Evolutionary conservation across 306 rosid genomes (phyloP), one percentile per base, ranked within the genome.

Genomic region (Begonia loranthoides): DNA sequence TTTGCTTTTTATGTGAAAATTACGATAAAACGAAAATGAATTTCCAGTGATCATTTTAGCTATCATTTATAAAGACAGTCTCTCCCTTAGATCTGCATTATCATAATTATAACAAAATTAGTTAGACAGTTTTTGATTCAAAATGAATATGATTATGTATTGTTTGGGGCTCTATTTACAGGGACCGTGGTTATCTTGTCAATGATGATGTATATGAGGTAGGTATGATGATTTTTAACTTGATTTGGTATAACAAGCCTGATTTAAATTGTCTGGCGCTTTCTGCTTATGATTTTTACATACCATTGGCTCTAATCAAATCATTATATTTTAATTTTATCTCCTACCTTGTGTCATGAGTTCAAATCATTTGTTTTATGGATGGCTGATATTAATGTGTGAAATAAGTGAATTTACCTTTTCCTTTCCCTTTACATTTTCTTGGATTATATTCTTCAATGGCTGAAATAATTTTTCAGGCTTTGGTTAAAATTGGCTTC

Each of bases 181-280:
- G 96, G 76, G 81, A 75, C 54, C 95, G 88, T 46, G 96, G 93
- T 50, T 81, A 64, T 70, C 78, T 84, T 57, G 75, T 81, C 36
- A 75, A 80, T 14, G 84, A 81, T 65, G 95, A 84, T 17, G 95
- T 88, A 43, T 66, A 74, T 40, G 70, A 84, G 93, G 95, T 88
- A 79, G 36, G 36, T 28, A 28, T 28, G 6, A 28, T 28, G 34
- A 28, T 28, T 28, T 7, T 8, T 28, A 28, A 28, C 22, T 19
- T 28, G 36, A 28, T 28, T 8, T 28, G 36, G 36, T 28, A 28
- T 19, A 1, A 28, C 36, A 7, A 28, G 36, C 36, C 36, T 19
- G 22, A 2, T 10, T 1, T 17, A 50, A 15, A 24, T 34, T 34
- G 43, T 44, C 64, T 15, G 10, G 10, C 15, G 3, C 28, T 54